Evolutionary conservation across 768 basidiomycete species (phyloP).

Genomic region (Amyloporia xantha): DNA sequence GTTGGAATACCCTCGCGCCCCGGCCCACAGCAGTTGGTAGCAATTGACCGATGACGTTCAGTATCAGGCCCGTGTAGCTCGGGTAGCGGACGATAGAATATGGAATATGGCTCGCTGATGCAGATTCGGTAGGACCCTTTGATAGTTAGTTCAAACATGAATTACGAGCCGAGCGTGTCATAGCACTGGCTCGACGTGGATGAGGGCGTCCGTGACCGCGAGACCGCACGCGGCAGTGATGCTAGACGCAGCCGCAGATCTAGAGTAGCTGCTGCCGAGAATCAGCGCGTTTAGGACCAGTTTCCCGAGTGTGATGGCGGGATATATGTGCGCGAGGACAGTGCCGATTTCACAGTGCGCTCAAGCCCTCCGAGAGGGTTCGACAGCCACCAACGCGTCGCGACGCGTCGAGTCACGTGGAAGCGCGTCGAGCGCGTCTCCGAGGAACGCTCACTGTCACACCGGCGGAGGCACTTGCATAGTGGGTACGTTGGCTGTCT

Average conservation of each 20-base stretch:
- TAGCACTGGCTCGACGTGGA: neutral
- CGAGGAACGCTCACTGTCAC: too few relatives aligned
- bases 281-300: neutral
- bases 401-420: too few relatives aligned
- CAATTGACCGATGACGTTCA: conserved; percentile 3
- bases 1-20: conserved; percentile 4
- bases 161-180: conserved; percentile 5
- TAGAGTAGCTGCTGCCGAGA: neutral
- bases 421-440: too few relatives aligned
- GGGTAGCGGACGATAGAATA: conserved; percentile 15
- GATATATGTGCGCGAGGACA: neutral
- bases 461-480: too few relatives aligned
- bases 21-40: too few relatives aligned
- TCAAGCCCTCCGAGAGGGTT: too few relatives aligned
- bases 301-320: neutral
- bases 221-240: conserved; percentile 2
- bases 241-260: neutral
- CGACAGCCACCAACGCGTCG: too few relatives aligned
- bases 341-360: too few relatives aligned
- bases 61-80: conserved; percentile 7
- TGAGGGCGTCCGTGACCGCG: neutral
- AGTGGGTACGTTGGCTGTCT: too few relatives aligned
- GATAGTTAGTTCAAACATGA: conserved; percentile 10
- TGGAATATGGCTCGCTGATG: conserved; percentile 8
- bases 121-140: conserved; percentile 4